These are phyloP conservation scores for Cnidoscolus chayamansa DNA, from an alignment of 441 rosid genomes.

Conservation along the genomic window DNA sequence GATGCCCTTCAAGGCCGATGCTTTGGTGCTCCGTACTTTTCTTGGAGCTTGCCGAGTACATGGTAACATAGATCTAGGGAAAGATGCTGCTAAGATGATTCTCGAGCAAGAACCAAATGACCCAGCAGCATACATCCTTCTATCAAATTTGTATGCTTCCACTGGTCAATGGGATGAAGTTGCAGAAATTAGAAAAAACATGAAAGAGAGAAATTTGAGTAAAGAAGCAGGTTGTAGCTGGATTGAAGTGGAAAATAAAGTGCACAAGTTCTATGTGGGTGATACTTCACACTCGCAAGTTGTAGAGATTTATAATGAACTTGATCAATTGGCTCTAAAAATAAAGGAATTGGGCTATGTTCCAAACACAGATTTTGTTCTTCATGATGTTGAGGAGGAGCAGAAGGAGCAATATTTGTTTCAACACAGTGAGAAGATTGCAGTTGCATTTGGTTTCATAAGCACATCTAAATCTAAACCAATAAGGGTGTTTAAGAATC, in stretches of 20 bases:
- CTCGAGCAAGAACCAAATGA: slow-evolving; percentile 13
- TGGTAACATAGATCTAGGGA: slow-evolving; percentile 11
- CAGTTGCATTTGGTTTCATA: slow-evolving; percentile 19
- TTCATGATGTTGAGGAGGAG: slow-evolving; percentile 17
- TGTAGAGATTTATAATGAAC: slow-evolving; percentile 11
- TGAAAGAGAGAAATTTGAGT: slow-evolving; percentile 9
- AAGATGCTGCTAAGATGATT: slow-evolving; percentile 13
- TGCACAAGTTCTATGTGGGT: slow-evolving; percentile 14
- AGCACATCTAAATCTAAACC: slow-evolving; percentile 4
- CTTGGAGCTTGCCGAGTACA: slow-evolving; percentile 12
- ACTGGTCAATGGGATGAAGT: slow-evolving; percentile 19
- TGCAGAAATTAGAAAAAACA: slow-evolving; percentile 1
- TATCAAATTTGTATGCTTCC: slow-evolving; percentile 17
- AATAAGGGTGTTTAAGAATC: slow-evolving; percentile 32
- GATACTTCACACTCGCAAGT: slow-evolving; percentile 14
- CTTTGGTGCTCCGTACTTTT: slow-evolving; percentile 11
- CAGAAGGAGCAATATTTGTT: slow-evolving; percentile 18
- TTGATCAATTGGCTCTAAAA: slow-evolving; percentile 8
- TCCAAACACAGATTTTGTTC: slow-evolving; percentile 13
- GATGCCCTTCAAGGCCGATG: slow-evolving; percentile 5
- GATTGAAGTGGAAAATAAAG: slow-evolving; percentile 17
- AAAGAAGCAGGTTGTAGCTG: slow-evolving; percentile 19
- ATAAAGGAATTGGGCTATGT: slow-evolving; percentile 45
- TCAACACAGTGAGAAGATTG: slow-evolving; percentile 17
- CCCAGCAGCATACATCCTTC: slow-evolving; percentile 13